phyloP scores from a whole-genome alignment of 140 eudicot genomes.

The Ambrosia hybrid region DNA sequence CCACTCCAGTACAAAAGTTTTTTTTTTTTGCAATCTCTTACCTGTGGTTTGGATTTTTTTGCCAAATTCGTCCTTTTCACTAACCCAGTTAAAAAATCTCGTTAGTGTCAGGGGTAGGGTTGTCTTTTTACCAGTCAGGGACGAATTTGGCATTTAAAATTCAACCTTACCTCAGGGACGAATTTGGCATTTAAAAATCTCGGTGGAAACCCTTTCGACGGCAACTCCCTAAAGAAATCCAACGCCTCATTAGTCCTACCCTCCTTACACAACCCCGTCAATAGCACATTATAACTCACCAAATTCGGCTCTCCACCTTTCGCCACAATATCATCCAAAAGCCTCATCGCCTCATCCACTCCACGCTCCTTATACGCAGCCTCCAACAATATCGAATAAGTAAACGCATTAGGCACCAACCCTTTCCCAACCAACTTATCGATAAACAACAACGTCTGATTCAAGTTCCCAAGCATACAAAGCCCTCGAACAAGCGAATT shows the following conservation, averaged over 20 bases:
- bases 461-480: conserved; percentile 68
- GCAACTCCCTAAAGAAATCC: conserved; percentile 64
- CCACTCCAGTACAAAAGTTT: too few species aligned
- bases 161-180: too few species aligned
- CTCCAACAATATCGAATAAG: conserved; percentile 74
- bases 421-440: conserved; percentile 63
- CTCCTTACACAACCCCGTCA: conserved; percentile 87
- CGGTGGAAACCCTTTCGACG: conserved; percentile 64
- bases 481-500: conserved; percentile 77
- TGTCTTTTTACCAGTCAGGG: too few species aligned
- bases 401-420: conserved; percentile 66
- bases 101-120: too few species aligned
- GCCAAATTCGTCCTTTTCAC: too few species aligned
- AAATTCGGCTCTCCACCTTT: conserved; percentile 79
- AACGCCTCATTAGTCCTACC: conserved; percentile 69
- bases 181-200: too few species aligned
- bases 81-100: too few species aligned
- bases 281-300: conserved; percentile 71
- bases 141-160: too few species aligned
- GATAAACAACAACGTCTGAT: conserved; percentile 52
- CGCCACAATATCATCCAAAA: conserved; percentile 59
- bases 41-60: too few species aligned
- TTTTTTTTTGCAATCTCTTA: too few species aligned
- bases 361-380: conserved; percentile 86
- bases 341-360: conserved; percentile 68